Base-by-base conservation (phyloP, 2,329 filamentous ascomycete species). In the Passalora sequoiae region DNA sequence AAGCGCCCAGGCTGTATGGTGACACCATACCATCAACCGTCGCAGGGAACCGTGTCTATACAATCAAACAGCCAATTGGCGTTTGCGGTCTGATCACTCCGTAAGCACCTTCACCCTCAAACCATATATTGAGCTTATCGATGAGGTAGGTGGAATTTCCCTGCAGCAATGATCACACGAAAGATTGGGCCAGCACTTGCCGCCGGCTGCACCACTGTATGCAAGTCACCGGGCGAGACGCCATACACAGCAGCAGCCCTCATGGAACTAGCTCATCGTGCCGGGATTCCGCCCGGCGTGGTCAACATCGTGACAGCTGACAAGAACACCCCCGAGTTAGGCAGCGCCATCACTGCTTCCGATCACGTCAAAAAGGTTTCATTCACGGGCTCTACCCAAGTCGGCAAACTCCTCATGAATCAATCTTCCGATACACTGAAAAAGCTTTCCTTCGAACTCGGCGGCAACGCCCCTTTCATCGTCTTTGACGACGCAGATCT, bases 401-500 rank as follows among this genome's bases (percentile, higher is more conserved):
- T 83, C 3, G 79, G 79, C 17, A 80, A 76, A 54, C 68, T 96
- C 69, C 78, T 98, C 42, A 95, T 96, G 89, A 85, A 86, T 71
- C 89, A 96, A 67, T 83, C 84, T 8, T 80, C 89, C 0, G 76
- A 78, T 29, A 95, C 89, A 0, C 70, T 88, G 20, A 97, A 97
- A 76, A 86, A 86, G 62, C 72, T 86, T 1, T 92, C 86, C 0
- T 85, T 95, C 65, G 91, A 97, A 65, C 83, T 97, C 1, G 91
- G 91, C 42, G 92, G 91, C 36, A 97, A 97, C 64, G 86, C 91
- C 0, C 91, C 91, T 1, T 94, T 96, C 64, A 96, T 97, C 54
- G 88, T 97, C 24, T 97, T 97, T 61, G 89, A 97, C 60, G 91
- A 97, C 60, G 63, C 91, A 15, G 87, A 97, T 61, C 70, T 97